Percentiles rank a stretch among this genome's conserved stretches.
Conservation (phyloP, 306 rosid genomes). For the Begonia peltatifolia region DNA sequence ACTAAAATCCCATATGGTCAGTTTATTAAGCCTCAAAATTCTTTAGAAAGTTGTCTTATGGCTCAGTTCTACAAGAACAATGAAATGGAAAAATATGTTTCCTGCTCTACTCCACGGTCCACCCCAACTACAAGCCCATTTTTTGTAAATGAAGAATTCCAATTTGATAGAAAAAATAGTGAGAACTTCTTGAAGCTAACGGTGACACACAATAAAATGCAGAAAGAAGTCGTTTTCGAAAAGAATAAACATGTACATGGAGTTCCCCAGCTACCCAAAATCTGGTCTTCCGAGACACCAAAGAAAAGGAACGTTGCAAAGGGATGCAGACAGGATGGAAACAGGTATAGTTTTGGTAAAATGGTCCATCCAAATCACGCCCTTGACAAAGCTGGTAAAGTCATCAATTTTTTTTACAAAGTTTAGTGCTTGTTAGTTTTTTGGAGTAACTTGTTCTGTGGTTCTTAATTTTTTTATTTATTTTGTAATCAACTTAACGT, state of each 20-base stretch:
- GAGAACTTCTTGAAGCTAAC: constrained; percentile 10
- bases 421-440: not conserved
- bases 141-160: constrained; percentile 46
- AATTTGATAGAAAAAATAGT: constrained; percentile 8
- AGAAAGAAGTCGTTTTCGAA: not conserved
- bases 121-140: constrained; percentile 24
- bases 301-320: constrained; percentile 18
- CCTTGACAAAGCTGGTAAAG: not conserved
- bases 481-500: too few relatives aligned
- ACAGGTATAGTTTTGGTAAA: constrained; percentile 17
- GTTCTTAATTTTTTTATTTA: not conserved
- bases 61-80: constrained; percentile 21
- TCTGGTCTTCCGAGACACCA: constrained; percentile 14
- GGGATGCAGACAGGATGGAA: constrained; percentile 19
- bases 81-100: constrained; percentile 32
- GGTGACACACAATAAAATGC: constrained; percentile 11
- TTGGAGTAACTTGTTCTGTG: not conserved
- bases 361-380: constrained; percentile 13
- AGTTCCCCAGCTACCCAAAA: constrained; percentile 27
- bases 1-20: constrained; percentile 17
- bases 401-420: not conserved
- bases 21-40: constrained; percentile 31
- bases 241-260: constrained; percentile 13
- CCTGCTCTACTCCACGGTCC: constrained; percentile 20
- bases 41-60: constrained; percentile 69